A percentile compares a stretch with the other conserved stretches of the same genome.
phyloP scores from a whole-genome alignment of 2,329 filamentous ascomycete species.

The Calonectria pteridis region DNA sequence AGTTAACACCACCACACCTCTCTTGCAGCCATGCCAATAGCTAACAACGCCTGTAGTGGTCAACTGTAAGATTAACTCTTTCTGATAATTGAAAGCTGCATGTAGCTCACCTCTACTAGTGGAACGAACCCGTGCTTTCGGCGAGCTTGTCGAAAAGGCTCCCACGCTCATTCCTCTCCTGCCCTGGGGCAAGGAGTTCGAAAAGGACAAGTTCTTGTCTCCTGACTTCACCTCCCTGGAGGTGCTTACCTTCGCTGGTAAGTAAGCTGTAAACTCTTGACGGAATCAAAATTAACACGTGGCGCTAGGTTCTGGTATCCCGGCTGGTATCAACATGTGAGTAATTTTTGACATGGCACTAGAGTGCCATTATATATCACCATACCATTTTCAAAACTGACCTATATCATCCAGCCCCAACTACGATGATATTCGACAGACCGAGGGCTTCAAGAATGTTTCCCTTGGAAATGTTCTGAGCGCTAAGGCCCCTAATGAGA shows the following conservation, averaged over 20 bases:
- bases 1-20: slow-evolving; percentile 26
- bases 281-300: slow-evolving; percentile 23
- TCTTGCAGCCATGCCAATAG: not conserved
- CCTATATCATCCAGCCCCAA: slow-evolving; percentile 59
- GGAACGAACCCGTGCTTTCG: slow-evolving; percentile 90
- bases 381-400: slow-evolving; percentile 21
- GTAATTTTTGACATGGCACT: slow-evolving; percentile 8
- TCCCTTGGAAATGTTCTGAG: slow-evolving; percentile 93
- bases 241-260: slow-evolving; percentile 79
- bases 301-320: slow-evolving; percentile 68
- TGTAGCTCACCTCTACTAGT: slow-evolving; percentile 52
- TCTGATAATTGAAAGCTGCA: not conserved
- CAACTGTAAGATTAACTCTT: slow-evolving; percentile 65
- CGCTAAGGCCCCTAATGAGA: slow-evolving; percentile 92
- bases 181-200: slow-evolving; percentile 89
- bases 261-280: not conserved
- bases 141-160: slow-evolving; percentile 84
- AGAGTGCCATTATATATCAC: not conserved
- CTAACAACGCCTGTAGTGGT: slow-evolving; percentile 63
- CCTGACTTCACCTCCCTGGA: slow-evolving; percentile 97
- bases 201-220: slow-evolving; percentile 95
- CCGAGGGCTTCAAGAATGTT: slow-evolving; percentile 91
- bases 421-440: slow-evolving; percentile 84
- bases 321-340: slow-evolving; percentile 75
- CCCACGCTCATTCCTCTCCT: slow-evolving; percentile 88